These are phyloP conservation scores for Fusarium ambrosium DNA, from an alignment of 2,329 filamentous ascomycete genomes.

Conservation along the genomic window DNA sequence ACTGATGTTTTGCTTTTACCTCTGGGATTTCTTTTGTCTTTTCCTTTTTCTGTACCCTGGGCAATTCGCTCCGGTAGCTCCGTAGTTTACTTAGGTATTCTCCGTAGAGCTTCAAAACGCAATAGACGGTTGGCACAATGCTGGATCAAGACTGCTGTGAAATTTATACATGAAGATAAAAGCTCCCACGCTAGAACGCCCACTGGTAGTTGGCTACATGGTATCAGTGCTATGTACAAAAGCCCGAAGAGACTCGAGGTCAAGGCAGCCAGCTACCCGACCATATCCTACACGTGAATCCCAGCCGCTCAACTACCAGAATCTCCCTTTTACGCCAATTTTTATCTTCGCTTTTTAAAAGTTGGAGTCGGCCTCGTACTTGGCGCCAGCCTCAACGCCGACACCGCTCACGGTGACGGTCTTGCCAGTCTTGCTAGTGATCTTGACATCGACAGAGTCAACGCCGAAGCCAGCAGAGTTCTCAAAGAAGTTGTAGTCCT, in stretches of 20 bases:
- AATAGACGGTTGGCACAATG: neutral
- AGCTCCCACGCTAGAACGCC: slow-evolving; percentile 3
- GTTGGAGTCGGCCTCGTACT: slow-evolving; percentile 51
- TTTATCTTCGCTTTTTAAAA: slow-evolving; percentile 40
- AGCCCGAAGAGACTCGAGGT: neutral
- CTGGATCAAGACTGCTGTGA: neutral
- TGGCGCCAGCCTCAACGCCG: slow-evolving; percentile 52
- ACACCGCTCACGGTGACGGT: slow-evolving; percentile 66
- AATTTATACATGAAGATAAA: slow-evolving; percentile 36
- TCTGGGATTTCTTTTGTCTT: neutral
- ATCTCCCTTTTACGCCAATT: neutral
- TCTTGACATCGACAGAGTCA: slow-evolving; percentile 65
- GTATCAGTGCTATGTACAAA: neutral
- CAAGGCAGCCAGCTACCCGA: slow-evolving; percentile 31
- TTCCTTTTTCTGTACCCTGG: neutral
- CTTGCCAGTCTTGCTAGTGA: slow-evolving; percentile 67
- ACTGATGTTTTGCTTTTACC: neutral
- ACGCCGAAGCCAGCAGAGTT: slow-evolving; percentile 68
- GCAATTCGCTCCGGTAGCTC: neutral
- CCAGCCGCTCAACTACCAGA: neutral
- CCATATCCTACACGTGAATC: neutral
- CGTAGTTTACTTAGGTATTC: neutral
- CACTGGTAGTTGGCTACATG: neutral
- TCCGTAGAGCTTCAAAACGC: neutral
- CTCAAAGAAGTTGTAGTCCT: slow-evolving; percentile 74